Base-by-base conservation (phyloP, 306 rosid genomes). In the Ormosia semicastrata region DNA sequence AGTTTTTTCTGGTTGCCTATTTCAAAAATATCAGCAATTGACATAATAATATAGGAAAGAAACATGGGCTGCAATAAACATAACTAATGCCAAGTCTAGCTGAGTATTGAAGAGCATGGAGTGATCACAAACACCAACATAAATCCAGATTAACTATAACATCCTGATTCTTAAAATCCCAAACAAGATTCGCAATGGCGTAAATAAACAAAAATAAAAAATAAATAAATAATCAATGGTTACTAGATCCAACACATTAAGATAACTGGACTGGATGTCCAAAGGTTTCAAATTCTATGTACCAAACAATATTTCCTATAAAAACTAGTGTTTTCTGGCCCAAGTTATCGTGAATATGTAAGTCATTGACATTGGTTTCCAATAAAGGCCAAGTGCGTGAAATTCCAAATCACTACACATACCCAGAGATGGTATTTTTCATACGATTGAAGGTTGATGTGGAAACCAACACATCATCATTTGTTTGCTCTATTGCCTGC, bases 341-440 rank as follows among this genome's bases (percentile, higher is more conserved):
- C 62, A 78, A 58, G 80, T 33, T 84, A 67, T 53, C 73, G 60
- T 43, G 62, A 78, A 74, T 64, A 41, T n/a, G 36, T 5, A 82
- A 67, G 66, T 33, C 43, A 15, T 36, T 30, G 24, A 24, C 24
- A 24, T 24, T 1, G 18, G 14, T 56, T 63, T 64, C 67, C 34
- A 59, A 63, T 54, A 47, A 73, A 79, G 60, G 73, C 34, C 15
- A 69, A 47, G 63, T 54, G 80, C 58, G 41, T 65, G 33, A 60
- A 73, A 79, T 53, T 58, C 72, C 84, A 80, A 56, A 79, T 34
- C 46, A 76, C 12, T 47, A 9, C 73, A 77, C 87, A 41, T 92
- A 95, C 99, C 98, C 99, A 53, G 98, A 95, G 83, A 93, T 88
- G 10, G 96, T 92, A 75, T 93, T 95, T 94, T 91, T 95, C 99